Evolutionary conservation across 1,139 yeast genomes (phyloP).

Genomic region (Hansenula lynferdii): DNA sequence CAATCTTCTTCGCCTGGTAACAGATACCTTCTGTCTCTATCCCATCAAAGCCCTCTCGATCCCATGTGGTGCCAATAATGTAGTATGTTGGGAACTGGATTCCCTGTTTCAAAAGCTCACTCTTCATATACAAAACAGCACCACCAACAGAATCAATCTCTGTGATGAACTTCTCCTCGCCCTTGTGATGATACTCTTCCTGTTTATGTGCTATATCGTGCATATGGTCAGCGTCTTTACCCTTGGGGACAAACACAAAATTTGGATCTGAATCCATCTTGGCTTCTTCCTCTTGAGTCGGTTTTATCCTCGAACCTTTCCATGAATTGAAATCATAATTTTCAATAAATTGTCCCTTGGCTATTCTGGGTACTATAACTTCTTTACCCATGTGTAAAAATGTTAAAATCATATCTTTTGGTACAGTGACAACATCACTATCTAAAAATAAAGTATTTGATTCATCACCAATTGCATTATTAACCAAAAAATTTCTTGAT

Average conservation of each 20-base stretch:
- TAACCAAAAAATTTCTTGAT: constrained; percentile 28
- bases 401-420: constrained; percentile 13
- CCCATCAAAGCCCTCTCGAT: constrained; percentile 45
- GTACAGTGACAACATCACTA: constrained; percentile 19
- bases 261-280: constrained; percentile 43
- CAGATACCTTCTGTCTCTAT: constrained; percentile 49
- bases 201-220: constrained; percentile 9
- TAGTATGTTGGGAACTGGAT: constrained; percentile 40
- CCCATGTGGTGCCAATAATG: constrained; percentile 39
- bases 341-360: constrained; percentile 14
- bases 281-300: constrained; percentile 43
- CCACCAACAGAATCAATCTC: constrained; percentile 47
- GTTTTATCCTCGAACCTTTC: constrained; percentile 33
- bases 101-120: constrained; percentile 40
- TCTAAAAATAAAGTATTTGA: constrained; percentile 18
- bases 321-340: constrained; percentile 25
- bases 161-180: constrained; percentile 3
- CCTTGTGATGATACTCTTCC: constrained; percentile 5
- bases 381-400: constrained; percentile 15
- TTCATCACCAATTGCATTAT: constrained; percentile 25
- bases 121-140: constrained; percentile 40
- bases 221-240: constrained; percentile 14
- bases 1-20: constrained; percentile 38
- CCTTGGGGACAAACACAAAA: constrained; percentile 14
- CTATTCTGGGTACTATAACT: constrained; percentile 19